Evolutionary conservation across 805 yeast species (phyloP).

Genomic region (Barnettozyma wickerhamii): DNA sequence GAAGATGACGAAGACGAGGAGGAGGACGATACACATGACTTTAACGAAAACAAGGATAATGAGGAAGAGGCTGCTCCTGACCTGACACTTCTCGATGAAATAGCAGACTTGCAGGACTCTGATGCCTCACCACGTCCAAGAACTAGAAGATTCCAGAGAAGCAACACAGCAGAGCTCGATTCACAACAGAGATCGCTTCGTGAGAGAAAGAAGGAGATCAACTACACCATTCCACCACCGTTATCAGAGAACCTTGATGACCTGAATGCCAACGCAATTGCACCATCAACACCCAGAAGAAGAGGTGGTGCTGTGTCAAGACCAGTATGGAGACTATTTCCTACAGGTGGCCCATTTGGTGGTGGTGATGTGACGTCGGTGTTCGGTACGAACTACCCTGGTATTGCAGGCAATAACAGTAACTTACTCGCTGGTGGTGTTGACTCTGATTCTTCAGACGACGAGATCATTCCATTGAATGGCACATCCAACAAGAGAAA

Average conservation of each 20-base stretch:
- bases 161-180: slow-evolving; percentile 13
- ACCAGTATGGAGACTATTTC: slow-evolving; percentile 68
- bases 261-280: slow-evolving; percentile 5
- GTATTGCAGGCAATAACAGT: slow-evolving; percentile 13
- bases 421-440: slow-evolving; percentile 25
- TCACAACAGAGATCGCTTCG: slow-evolving; percentile 49
- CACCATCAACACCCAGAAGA: slow-evolving; percentile 28
- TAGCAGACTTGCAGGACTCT: slow-evolving; percentile 34
- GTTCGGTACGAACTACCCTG: slow-evolving; percentile 63
- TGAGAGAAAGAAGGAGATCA: slow-evolving; percentile 67
- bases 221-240: slow-evolving; percentile 84
- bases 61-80: slow-evolving; percentile 16
- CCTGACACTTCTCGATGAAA: slow-evolving; percentile 52
- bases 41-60: slow-evolving; percentile 14
- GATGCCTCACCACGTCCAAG: slow-evolving; percentile 31
- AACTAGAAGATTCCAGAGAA: slow-evolving; percentile 3
- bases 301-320: slow-evolving; percentile 37
- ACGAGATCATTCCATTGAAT: slow-evolving; percentile 48
- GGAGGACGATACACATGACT: slow-evolving; percentile 22
- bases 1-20: slow-evolving; percentile 12
- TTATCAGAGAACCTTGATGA: slow-evolving; percentile 36
- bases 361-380: slow-evolving; percentile 89
- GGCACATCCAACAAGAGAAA: slow-evolving; percentile 32
- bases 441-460: slow-evolving; percentile 63
- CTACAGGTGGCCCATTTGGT: slow-evolving; percentile 97